phyloP scores from a whole-genome alignment of 78 protist species.

The Salpingoeca rosetta region DNA sequence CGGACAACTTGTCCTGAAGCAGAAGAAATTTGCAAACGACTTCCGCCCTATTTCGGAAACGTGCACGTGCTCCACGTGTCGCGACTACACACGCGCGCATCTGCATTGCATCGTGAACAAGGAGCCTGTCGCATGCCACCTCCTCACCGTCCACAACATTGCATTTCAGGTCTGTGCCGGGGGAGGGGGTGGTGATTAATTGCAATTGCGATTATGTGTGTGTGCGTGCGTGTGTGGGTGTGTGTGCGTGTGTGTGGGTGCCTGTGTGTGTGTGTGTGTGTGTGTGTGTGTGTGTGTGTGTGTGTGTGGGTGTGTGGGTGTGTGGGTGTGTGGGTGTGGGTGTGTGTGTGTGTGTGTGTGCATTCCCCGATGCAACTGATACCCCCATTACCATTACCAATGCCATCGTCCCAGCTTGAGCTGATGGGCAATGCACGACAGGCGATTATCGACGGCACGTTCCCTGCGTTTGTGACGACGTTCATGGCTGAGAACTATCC shows the following conservation, averaged over 20 bases:
- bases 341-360: background rate
- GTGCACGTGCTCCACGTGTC: constrained; percentile 31
- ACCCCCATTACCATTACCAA: background rate
- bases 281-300: background rate
- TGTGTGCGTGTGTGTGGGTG: too few species aligned
- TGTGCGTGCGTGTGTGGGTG: too few species aligned
- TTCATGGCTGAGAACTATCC: constrained; percentile 13
- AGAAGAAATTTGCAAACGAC: constrained; percentile 6
- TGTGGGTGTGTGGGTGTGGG: background rate
- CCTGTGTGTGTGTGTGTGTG: background rate
- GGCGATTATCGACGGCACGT: background rate
- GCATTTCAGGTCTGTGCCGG: constrained; percentile 64
- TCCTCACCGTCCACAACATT: constrained; percentile 84
- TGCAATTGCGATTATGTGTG: background rate
- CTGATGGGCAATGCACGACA: background rate
- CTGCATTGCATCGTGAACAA: constrained; percentile 46
- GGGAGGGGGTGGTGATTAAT: background rate
- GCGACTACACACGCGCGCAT: constrained; percentile 68
- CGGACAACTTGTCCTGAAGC: constrained; percentile 21
- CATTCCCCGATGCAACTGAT: background rate
- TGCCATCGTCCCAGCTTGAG: background rate
- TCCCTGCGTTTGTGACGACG: constrained; percentile 15
- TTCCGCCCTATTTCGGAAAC: constrained; percentile 27
- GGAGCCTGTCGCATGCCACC: constrained; percentile 56
- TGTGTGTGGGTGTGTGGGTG: background rate